phyloP scores from a whole-genome alignment of 179 eudicot species.

The Camellia oleifera region DNA sequence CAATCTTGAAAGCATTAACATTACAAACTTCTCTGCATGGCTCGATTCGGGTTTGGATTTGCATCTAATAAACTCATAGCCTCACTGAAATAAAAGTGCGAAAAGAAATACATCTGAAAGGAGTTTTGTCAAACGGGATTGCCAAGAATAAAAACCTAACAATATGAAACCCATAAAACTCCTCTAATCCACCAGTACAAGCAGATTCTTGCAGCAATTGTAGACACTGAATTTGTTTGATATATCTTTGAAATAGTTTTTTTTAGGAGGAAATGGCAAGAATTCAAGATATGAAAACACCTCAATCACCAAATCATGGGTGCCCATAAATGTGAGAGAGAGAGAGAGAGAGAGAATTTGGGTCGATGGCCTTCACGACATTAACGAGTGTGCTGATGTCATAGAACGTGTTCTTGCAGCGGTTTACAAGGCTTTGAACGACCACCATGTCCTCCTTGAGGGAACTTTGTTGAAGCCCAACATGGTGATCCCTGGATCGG shows the following conservation, averaged over 20 bases:
- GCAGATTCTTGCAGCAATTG: background rate
- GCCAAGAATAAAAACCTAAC: too few species aligned
- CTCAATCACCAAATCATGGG: too few species aligned
- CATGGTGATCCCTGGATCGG: constrained; percentile 93
- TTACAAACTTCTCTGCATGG: too few species aligned
- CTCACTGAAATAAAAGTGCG: too few species aligned
- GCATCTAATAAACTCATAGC: too few species aligned
- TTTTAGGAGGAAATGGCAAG: background rate
- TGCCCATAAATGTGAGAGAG: too few species aligned
- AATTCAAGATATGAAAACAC: background rate
- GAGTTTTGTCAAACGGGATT: too few species aligned
- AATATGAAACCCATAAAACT: background rate
- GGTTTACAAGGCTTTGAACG: constrained; percentile 84
- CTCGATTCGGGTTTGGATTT: too few species aligned
- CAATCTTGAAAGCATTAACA: too few species aligned
- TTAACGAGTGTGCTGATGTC: constrained; percentile 78
- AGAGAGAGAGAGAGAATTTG: too few species aligned
- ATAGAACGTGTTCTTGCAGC: constrained; percentile 91
- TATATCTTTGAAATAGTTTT: background rate
- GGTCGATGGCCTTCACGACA: constrained; percentile 85
- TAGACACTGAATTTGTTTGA: background rate
- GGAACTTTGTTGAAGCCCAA: constrained; percentile 87
- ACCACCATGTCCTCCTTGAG: constrained; percentile 89
- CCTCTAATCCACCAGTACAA: background rate
- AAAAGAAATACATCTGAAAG: too few species aligned